A percentile compares a stretch with the other conserved stretches of the same genome.
phyloP scores from a whole-genome alignment of 73 alveolate genomes.

The Uronychia setigera region DNA sequence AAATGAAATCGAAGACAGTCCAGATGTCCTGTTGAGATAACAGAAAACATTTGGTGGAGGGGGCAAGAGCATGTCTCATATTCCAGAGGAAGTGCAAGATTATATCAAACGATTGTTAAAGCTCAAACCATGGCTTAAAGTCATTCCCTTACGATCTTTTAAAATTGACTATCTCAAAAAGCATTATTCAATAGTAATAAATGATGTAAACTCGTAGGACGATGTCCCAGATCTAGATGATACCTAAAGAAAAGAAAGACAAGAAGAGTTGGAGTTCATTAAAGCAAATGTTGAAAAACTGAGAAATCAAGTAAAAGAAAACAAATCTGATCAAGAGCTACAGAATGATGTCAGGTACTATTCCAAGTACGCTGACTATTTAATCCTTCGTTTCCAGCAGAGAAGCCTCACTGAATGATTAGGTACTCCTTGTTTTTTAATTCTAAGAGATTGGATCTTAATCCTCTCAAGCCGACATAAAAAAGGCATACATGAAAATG shows the following conservation, averaged over 20 bases:
- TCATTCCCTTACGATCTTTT: conserved; percentile 36
- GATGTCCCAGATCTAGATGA: conserved; percentile 2
- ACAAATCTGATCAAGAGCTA: conserved; percentile 41
- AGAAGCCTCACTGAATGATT: conserved; percentile 22
- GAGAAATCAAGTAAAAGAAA: conserved; percentile 38
- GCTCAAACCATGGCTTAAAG: conserved; percentile 45
- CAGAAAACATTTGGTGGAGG: neutral
- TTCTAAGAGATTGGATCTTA: neutral
- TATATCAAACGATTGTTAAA: conserved; percentile 8
- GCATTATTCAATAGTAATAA: conserved; percentile 32
- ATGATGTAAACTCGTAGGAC: neutral
- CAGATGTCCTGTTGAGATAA: neutral
- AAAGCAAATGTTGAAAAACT: conserved; percentile 16
- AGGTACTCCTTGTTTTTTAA: neutral
- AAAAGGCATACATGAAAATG: conserved; percentile 83
- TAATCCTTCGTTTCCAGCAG: conserved; percentile 6
- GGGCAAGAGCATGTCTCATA: neutral
- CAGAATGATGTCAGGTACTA: conserved; percentile 48
- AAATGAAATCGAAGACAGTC: no score
- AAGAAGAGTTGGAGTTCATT: conserved; percentile 31
- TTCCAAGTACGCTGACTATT: conserved; percentile 41
- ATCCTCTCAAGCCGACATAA: conserved; percentile 66
- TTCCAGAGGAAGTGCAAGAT: neutral
- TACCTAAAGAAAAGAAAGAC: conserved; percentile 12
- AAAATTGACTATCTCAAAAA: conserved; percentile 40